phyloP scores from a whole-genome alignment of 2,329 filamentous ascomycete species.

The Sporothrix pallida region DNA sequence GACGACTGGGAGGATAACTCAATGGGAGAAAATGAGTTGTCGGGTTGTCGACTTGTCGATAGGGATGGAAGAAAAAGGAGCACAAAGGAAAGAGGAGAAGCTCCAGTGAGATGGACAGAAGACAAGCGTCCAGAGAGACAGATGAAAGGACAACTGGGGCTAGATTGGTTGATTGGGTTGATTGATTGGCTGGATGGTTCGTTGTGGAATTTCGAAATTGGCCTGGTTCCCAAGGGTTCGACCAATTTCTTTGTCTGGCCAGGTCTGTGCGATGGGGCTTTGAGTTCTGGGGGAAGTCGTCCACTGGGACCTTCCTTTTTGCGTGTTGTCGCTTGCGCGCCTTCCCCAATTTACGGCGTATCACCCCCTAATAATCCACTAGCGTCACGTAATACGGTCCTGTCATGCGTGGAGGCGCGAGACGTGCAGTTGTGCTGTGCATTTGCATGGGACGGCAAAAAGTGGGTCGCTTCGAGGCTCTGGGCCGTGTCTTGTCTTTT shows the following conservation, averaged over 20 bases:
- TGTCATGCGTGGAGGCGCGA: not conserved
- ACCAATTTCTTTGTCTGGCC: constrained; percentile 28
- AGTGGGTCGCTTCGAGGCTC: constrained; percentile 12
- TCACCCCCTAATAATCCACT: not conserved
- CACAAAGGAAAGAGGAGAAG: not conserved
- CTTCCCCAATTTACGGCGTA: constrained; percentile 2
- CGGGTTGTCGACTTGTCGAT: not conserved
- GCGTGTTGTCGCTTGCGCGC: not conserved
- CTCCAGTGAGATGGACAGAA: too few species aligned
- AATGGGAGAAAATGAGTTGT: not conserved
- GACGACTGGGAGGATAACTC: constrained; percentile 29
- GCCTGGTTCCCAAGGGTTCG: constrained; percentile 24
- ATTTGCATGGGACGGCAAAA: constrained; percentile 9
- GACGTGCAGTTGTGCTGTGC: not conserved
- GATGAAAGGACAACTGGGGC: constrained; percentile 16
- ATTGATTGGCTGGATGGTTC: not conserved
- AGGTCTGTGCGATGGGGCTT: not conserved
- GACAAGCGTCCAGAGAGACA: constrained; percentile 6
- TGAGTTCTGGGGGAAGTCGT: not conserved
- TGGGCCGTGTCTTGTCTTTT: not conserved
- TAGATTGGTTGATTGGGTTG: not conserved
- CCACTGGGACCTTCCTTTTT: constrained; percentile 15
- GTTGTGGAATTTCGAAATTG: constrained; percentile 28
- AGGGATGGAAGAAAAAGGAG: constrained; percentile 26
- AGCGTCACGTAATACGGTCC: constrained; percentile 10